Percentiles rank a stretch among this genome's conserved stretches.
Conservation (phyloP, 1,139 yeast genomes). For the Meyerozyma sp. region DNA sequence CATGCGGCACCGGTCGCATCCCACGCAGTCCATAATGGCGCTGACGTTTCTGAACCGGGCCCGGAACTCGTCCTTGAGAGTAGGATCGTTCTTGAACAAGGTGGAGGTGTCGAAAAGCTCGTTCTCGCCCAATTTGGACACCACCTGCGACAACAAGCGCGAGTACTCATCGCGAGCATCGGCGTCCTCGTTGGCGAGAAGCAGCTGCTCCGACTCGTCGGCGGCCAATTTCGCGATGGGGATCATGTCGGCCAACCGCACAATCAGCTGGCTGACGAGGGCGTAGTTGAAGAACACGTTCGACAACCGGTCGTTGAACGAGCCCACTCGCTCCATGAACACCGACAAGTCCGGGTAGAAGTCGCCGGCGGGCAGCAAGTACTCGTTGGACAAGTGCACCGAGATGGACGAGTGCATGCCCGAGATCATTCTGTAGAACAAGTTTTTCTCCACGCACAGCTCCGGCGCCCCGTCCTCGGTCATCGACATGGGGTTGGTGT, state of each 20-base stretch:
- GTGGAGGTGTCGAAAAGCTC: constrained; percentile 40
- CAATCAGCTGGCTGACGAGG: constrained; percentile 72
- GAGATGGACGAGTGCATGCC: constrained; percentile 97
- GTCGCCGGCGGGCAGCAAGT: constrained; percentile 66
- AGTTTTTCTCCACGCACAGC: constrained; percentile 75
- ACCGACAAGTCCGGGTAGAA: constrained; percentile 81
- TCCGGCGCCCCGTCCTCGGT: constrained; percentile 33
- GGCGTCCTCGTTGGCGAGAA: constrained; percentile 42
- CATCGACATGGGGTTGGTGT: constrained; percentile 40
- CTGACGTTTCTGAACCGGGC: constrained; percentile 83
- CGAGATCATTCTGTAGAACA: constrained; percentile 79
- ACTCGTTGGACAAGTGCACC: constrained; percentile 87
- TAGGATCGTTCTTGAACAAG: constrained; percentile 47
- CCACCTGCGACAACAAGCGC: constrained; percentile 20
- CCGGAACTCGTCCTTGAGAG: constrained; percentile 75
- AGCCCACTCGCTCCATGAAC: constrained; percentile 87
- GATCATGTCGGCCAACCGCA: constrained; percentile 45
- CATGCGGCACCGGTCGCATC: constrained; percentile 93
- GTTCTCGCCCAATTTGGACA: constrained; percentile 24
- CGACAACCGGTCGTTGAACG: constrained; percentile 80
- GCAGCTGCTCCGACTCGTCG: constrained; percentile 25
- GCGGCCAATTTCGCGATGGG: constrained; percentile 8
- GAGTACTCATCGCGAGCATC: constrained; percentile 36
- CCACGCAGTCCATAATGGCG: constrained; percentile 95
- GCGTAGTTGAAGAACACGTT: constrained; percentile 93